A percentile compares a stretch with the other conserved stretches of the same genome.
These are phyloP conservation scores for Aspergillus glaucus DNA, from an alignment of 2,329 filamentous ascomycete species.

Conservation along the genomic window DNA sequence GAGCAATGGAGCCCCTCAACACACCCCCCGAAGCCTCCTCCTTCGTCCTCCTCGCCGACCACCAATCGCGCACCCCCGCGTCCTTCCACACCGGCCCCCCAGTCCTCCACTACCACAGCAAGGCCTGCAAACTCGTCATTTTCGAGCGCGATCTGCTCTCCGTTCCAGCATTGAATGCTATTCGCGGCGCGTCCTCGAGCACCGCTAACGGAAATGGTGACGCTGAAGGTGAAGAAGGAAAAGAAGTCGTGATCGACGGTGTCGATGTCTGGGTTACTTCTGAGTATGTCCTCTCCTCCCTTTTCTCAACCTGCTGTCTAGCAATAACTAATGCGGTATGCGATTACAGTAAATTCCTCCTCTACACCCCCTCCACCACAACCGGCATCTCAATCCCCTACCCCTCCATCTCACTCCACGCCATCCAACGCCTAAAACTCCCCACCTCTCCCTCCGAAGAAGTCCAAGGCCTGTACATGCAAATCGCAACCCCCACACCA, in stretches of 20 bases:
- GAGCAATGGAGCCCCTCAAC: conserved; percentile 37
- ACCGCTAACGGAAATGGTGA: not conserved
- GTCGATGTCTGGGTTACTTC: conserved; percentile 45
- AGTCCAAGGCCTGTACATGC: conserved; percentile 44
- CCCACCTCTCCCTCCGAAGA: conserved; percentile 22
- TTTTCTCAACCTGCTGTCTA: not conserved
- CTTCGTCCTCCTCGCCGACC: conserved; percentile 39
- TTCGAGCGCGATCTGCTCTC: conserved; percentile 34
- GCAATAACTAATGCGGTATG: not conserved
- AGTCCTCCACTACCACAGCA: conserved; percentile 43
- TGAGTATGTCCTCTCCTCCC: conserved; percentile 28
- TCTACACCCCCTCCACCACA: conserved; percentile 31
- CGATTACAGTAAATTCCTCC: conserved; percentile 36
- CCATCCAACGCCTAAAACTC: conserved; percentile 39
- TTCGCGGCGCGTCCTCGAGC: conserved; percentile 12
- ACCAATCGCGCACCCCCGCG: conserved; percentile 43
- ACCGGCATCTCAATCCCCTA: conserved; percentile 42
- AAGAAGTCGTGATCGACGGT: conserved; percentile 32
- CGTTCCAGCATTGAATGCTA: conserved; percentile 27
- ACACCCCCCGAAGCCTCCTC: conserved; percentile 32
- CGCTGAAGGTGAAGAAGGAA: conserved; percentile 12
- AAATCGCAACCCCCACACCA: conserved; percentile 31
- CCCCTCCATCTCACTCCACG: conserved; percentile 44
- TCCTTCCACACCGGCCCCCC: conserved; percentile 44
- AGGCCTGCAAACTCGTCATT: conserved; percentile 39